Percentiles rank a stretch among this genome's conserved stretches.
Evolutionary conservation across 2,329 filamentous ascomycete species (phyloP).

Genomic region (Alternaria rosae): DNA sequence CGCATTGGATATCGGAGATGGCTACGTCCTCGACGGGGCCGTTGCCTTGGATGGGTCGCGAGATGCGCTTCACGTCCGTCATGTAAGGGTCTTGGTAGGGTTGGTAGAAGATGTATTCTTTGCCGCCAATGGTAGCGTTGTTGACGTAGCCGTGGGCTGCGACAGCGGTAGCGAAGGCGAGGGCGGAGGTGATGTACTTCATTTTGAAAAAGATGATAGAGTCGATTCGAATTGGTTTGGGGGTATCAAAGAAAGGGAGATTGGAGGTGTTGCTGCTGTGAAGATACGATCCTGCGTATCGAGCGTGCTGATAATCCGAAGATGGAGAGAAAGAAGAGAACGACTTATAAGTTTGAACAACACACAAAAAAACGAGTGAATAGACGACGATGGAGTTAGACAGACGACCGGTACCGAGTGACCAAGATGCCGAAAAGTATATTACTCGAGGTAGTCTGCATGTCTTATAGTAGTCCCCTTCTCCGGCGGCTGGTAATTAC

Average conservation of each 20-base stretch:
- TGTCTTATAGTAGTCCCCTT: slow-evolving; percentile 28
- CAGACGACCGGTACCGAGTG: slow-evolving; percentile 23
- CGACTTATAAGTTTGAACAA: slow-evolving; percentile 20
- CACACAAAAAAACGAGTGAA: slow-evolving; percentile 6
- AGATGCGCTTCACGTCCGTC: slow-evolving; percentile 56
- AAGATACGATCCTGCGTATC: slow-evolving; percentile 15
- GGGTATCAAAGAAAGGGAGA: slow-evolving; percentile 6
- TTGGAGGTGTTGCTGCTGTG: background rate
- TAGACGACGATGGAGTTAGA: slow-evolving; percentile 21
- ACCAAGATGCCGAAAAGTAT: slow-evolving; percentile 25
- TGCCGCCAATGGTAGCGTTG: slow-evolving; percentile 44
- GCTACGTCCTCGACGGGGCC: slow-evolving; percentile 64
- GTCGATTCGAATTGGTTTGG: background rate
- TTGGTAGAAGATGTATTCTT: slow-evolving; percentile 46
- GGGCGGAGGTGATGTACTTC: slow-evolving; percentile 42
- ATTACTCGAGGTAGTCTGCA: slow-evolving; percentile 20
- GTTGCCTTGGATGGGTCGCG: slow-evolving; percentile 65
- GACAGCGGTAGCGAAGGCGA: slow-evolving; percentile 38
- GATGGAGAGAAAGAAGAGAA: slow-evolving; percentile 11
- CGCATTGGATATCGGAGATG: slow-evolving; percentile 64
- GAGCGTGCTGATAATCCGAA: slow-evolving; percentile 5
- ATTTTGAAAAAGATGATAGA: slow-evolving; percentile 21
- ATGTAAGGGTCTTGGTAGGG: slow-evolving; percentile 47
- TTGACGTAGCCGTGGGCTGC: slow-evolving; percentile 48
- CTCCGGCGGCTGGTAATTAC: slow-evolving; percentile 24